Base-by-base conservation (phyloP, 768 basidiomycete genomes). In the Pleurotus giganteus region DNA sequence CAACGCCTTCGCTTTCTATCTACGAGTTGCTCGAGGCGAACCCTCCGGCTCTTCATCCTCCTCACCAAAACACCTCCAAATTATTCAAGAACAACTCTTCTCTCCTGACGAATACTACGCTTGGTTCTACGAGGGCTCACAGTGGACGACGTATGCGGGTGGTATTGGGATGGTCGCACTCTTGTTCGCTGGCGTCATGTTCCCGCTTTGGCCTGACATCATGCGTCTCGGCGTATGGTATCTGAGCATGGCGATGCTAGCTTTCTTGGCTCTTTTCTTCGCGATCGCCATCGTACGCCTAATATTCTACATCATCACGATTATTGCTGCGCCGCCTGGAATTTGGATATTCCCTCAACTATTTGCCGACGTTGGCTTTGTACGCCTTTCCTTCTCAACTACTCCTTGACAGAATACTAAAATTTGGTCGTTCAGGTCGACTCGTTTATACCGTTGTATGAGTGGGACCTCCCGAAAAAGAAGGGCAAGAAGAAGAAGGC, bases 311-410 rank as follows among this genome's bases (percentile, higher is more conserved):
- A 80, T 95, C 70, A 83, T 94, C 64, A 95, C 96, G n/a, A 68
- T 95, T 60, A 71, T 98, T 64, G 84, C 84, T 54, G 86, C 84
- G 28, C 84, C 86, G 57, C 93, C 93, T 12, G 97, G 95, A 39
- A 97, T 99, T 45, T 99, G 97, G 97, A 89, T 98, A 74, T 99
- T 98, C 78, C 97, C 97, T 0, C 88, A 96, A 66, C 74, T 99
- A 28, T 98, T 99, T 61, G 97, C 96, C 12, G 96, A 99, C 65
- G 96, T 98, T 53, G 95, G 97, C 69, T 96, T 98, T 66, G 97
- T 99, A 68, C 71, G 96, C 86, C 7, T 19, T 43, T 27, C 31
- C 23, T 28, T 47, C 15, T 56, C 44, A 26, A 31, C 26, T 21
- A 29, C 15, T 7, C 19, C 28, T 59, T 23, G 57, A 27, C 44